Percentiles rank a stretch among this genome's conserved stretches.
phyloP scores from a whole-genome alignment of 306 rosid genomes.

The Casuarina cunninghamiana region DNA sequence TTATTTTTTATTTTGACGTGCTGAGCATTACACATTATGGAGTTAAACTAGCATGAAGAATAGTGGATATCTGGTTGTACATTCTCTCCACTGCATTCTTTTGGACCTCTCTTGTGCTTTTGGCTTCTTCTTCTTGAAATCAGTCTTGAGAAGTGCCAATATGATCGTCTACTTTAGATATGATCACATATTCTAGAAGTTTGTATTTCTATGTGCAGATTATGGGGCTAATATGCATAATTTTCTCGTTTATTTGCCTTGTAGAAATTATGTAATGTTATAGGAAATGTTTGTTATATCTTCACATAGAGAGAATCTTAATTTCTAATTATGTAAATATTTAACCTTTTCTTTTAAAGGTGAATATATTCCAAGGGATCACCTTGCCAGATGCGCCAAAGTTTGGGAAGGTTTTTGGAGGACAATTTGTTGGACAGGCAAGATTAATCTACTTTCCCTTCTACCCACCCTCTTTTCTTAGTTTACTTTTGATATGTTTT shows the following conservation, averaged over 20 bases:
- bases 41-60: background rate
- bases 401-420: constrained; percentile 92
- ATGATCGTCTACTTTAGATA: background rate
- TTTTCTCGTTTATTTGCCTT: background rate
- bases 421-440: constrained; percentile 93
- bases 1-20: background rate
- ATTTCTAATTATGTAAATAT: constrained; percentile 9
- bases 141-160: background rate
- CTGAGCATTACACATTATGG: background rate
- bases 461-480: background rate
- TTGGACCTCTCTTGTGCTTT: background rate
- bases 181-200: too few species aligned
- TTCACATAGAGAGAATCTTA: background rate
- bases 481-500: background rate
- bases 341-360: constrained; percentile 45
- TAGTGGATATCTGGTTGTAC: background rate
- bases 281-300: background rate
- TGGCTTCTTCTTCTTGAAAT: background rate
- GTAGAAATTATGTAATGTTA: background rate
- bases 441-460: constrained; percentile 27
- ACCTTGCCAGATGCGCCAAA: constrained; percentile 78
- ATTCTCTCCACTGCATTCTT: background rate
- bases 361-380: constrained; percentile 79
- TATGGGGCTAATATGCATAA: background rate
- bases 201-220: background rate